phyloP scores from a whole-genome alignment of 306 rosid genomes.

The Phaseolus lunatus region DNA sequence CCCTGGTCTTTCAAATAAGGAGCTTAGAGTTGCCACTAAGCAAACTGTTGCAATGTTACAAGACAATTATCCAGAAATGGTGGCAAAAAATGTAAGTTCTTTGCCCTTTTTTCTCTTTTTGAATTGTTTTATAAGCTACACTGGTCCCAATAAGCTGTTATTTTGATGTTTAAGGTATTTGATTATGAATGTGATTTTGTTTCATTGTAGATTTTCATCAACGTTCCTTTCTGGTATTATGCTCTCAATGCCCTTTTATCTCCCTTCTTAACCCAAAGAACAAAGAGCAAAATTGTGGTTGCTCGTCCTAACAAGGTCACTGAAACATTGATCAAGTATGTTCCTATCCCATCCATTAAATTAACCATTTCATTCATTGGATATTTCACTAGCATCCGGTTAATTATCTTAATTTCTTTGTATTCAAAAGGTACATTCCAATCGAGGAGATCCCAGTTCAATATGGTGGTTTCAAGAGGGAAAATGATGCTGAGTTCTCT shows the following conservation, averaged over 20 bases:
- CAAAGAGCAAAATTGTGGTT: conserved; percentile 63
- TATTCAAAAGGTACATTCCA: conserved; percentile 53
- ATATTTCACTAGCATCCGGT: neutral
- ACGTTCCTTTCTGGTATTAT: conserved; percentile 69
- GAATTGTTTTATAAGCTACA: neutral
- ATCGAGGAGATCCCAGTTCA: conserved; percentile 57
- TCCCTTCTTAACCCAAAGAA: conserved; percentile 65
- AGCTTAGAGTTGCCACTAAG: conserved; percentile 53
- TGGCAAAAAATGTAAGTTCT: conserved; percentile 57
- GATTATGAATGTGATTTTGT: conserved; percentile 19
- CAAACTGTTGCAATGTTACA: conserved; percentile 53
- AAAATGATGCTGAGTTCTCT: conserved; percentile 54
- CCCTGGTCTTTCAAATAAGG: conserved; percentile 59
- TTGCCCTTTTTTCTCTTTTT: neutral
- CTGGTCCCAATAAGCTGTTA: neutral
- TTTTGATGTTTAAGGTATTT: conserved; percentile 8
- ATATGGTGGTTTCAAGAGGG: conserved; percentile 62
- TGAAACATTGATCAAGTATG: conserved; percentile 60
- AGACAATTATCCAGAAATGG: conserved; percentile 66
- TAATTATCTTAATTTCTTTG: neutral
- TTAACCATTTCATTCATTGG: neutral
- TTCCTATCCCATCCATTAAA: neutral
- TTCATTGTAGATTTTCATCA: conserved; percentile 60
- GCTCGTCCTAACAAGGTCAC: conserved; percentile 61
- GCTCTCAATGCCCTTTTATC: conserved; percentile 59